Evolutionary conservation across 306 rosid genomes (phyloP).

Genomic region (Castanea sativa): DNA sequence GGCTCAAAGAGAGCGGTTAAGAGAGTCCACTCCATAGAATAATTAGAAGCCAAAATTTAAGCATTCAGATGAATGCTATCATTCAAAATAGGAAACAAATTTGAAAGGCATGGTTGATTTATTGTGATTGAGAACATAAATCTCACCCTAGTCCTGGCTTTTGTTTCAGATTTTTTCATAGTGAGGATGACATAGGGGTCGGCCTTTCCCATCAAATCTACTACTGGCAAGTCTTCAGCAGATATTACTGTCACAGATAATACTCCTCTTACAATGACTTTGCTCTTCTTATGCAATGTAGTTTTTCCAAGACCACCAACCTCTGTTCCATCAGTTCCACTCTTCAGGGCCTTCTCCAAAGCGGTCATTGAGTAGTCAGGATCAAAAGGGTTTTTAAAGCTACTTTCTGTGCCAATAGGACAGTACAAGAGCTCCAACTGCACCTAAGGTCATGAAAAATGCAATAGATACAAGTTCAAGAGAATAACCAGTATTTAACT

Average conservation of each 20-base stretch:
- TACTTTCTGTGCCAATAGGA: conserved; percentile 58
- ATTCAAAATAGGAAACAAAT: neutral
- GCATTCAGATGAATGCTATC: neutral
- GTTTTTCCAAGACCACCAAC: conserved; percentile 23
- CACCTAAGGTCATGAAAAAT: conserved; percentile 45
- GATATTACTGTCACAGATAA: conserved; percentile 81
- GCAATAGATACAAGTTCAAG: neutral
- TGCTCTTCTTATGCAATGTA: conserved; percentile 52
- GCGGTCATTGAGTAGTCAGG: conserved; percentile 61
- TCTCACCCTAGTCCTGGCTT: conserved; percentile 81
- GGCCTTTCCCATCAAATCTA: conserved; percentile 88
- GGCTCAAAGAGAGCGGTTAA: neutral
- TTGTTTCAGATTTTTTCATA: conserved; percentile 74
- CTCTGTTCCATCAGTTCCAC: conserved; percentile 27
- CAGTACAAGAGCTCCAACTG: conserved; percentile 91
- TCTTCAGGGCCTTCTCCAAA: conserved; percentile 70
- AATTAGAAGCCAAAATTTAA: neutral
- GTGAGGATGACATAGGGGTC: conserved; percentile 81
- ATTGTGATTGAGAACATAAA: neutral
- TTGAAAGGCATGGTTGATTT: neutral
- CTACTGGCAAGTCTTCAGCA: conserved; percentile 82
- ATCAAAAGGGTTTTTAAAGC: conserved; percentile 49
- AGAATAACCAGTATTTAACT: neutral
- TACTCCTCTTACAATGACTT: conserved; percentile 79
- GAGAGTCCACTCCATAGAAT: neutral